These are phyloP conservation scores for Lentinula edodes DNA, from an alignment of 768 basidiomycete genomes.

Conservation along the genomic window DNA sequence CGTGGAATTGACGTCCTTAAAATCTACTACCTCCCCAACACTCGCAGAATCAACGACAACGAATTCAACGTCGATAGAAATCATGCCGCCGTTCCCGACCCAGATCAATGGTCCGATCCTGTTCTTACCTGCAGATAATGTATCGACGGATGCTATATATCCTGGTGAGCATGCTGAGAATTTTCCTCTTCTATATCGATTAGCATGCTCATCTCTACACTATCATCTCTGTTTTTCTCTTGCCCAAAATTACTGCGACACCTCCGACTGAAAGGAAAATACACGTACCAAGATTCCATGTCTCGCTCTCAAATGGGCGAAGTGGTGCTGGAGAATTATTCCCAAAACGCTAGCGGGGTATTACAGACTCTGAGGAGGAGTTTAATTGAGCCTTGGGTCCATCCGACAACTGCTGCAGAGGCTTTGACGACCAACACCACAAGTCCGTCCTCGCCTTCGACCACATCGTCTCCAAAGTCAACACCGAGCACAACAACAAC, in stretches of 20 bases:
- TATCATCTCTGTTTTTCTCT: neutral
- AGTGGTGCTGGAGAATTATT: conserved; percentile 99
- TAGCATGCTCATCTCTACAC: no score
- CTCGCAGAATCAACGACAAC: conserved; percentile 20
- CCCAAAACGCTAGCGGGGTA: conserved; percentile 55
- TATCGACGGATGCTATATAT: conserved; percentile 98
- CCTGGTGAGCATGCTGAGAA: conserved; percentile 39
- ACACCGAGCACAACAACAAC: no score
- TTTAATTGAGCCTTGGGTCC: neutral
- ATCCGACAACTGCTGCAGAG: neutral
- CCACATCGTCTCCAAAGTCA: neutral
- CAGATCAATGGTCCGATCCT: conserved; percentile 81
- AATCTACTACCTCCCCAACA: conserved; percentile 25
- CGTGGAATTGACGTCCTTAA: conserved; percentile 53
- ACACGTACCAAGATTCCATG: conserved; percentile 78
- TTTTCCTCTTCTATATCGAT: neutral
- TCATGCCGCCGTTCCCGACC: conserved; percentile 59
- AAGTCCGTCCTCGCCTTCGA: no score
- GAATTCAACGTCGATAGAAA: neutral
- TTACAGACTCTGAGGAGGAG: neutral
- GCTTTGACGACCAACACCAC: conserved; percentile 31
- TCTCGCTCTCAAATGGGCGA: conserved; percentile 91
- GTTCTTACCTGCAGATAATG: conserved; percentile 93
- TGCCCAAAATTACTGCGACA: neutral
- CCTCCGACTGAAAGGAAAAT: neutral